phyloP scores from a whole-genome alignment of 148 eudicot species.

The Pouteria glomerata region DNA sequence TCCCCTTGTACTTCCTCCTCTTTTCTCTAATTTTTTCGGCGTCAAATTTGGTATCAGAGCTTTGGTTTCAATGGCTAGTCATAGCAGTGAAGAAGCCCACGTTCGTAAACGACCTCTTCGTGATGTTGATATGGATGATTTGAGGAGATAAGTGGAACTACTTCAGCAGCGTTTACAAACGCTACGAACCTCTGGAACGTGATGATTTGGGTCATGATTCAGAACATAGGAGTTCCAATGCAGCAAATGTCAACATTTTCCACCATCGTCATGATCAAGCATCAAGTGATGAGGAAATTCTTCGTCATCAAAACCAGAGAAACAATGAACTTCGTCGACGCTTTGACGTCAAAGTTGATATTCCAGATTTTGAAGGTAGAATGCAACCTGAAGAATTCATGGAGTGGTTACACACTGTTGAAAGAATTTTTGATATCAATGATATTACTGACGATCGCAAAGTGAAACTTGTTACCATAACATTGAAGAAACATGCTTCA shows the following conservation, averaged over 20 bases:
- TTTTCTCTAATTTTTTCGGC: neutral
- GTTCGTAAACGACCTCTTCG: neutral
- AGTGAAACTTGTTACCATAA: neutral
- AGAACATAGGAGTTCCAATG: neutral
- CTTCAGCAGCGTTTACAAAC: neutral
- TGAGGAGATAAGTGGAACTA: neutral
- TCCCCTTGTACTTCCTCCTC: neutral
- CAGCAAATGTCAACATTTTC: too few relatives aligned
- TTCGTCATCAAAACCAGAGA: neutral
- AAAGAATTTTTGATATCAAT: neutral
- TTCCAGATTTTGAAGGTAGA: neutral
- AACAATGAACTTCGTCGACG: neutral
- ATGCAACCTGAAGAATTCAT: neutral
- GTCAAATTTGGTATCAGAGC: neutral
- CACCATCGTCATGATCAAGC: neutral
- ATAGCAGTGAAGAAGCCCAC: neutral
- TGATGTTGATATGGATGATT: neutral
- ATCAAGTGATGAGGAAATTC: neutral
- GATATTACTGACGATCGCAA: neutral
- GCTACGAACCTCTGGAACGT: neutral
- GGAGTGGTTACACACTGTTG: neutral
- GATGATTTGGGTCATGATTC: neutral
- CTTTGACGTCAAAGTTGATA: neutral
- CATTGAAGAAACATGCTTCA: neutral
- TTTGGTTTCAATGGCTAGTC: neutral